A percentile compares a stretch with the other conserved stretches of the same genome.
phyloP scores from a whole-genome alignment of 305 asterid species.

The Fraxinus platypoda region DNA sequence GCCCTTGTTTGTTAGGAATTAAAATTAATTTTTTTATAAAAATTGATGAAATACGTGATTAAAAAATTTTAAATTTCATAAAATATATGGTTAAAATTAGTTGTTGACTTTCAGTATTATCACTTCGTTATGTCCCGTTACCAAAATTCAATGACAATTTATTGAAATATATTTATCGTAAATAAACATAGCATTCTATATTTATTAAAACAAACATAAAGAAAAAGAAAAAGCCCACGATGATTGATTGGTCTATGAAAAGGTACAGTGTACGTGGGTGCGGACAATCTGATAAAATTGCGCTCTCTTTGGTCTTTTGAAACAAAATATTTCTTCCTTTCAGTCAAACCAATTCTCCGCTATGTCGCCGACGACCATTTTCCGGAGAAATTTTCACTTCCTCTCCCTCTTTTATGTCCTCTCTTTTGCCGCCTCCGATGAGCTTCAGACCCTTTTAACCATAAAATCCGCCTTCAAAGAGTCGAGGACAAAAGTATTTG shows the following conservation, averaged over 20 bases:
- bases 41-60: too few relatives aligned
- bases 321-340: not conserved
- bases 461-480: constrained; percentile 51
- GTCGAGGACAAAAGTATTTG: constrained; percentile 43
- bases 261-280: not conserved
- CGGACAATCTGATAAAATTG: not conserved
- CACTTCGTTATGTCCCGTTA: too few relatives aligned
- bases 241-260: not conserved
- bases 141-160: too few relatives aligned
- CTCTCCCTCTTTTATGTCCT: constrained; percentile 31
- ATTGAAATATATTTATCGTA: too few relatives aligned
- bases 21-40: too few relatives aligned
- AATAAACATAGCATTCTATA: too few relatives aligned
- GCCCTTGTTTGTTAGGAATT: too few relatives aligned
- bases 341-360: constrained; percentile 12
- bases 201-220: not conserved
- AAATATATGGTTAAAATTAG: too few relatives aligned
- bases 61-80: too few relatives aligned
- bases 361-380: constrained; percentile 37
- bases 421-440: constrained; percentile 52
- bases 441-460: constrained; percentile 54
- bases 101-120: too few relatives aligned
- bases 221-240: not conserved
- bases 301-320: not conserved
- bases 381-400: constrained; percentile 22